phyloP scores from a whole-genome alignment of 164 flowering plant genomes.

The Liriodendron chinense region DNA sequence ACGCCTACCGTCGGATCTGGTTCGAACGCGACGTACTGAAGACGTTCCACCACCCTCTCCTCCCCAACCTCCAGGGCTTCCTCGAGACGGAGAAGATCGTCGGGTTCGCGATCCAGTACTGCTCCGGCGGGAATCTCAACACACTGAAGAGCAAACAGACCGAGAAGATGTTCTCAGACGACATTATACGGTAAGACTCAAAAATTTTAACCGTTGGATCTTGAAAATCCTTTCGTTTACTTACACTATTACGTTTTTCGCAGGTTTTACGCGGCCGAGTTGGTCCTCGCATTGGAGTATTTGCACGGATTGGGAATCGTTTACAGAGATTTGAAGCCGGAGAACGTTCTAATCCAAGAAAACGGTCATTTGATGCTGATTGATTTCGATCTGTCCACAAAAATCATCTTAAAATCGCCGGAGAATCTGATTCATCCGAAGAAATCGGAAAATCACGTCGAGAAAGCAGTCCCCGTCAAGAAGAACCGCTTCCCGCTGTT shows the following conservation, averaged over 20 bases:
- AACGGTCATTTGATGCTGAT: conserved; percentile 87
- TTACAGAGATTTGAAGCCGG: conserved; percentile 95
- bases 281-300: conserved; percentile 82
- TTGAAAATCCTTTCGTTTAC: neutral
- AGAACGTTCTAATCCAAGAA: conserved; percentile 72
- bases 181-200: conserved; percentile 53
- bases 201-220: neutral
- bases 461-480: neutral
- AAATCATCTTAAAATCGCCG: conserved; percentile 38
- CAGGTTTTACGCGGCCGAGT: conserved; percentile 84
- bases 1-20: conserved; percentile 40
- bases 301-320: conserved; percentile 66
- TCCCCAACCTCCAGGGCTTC: conserved; percentile 63
- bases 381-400: conserved; percentile 84
- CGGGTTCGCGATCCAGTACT: conserved; percentile 75
- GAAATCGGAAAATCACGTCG: neutral
- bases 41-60: conserved; percentile 54
- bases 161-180: conserved; percentile 79
- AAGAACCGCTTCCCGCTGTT: conserved; percentile 21
- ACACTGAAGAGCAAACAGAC: conserved; percentile 51
- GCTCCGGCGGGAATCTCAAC: conserved; percentile 69
- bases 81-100: conserved; percentile 48
- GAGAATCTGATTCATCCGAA: neutral
- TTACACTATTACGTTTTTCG: neutral
- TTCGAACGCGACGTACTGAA: conserved; percentile 63